Conservation (phyloP, 1,284 basidiomycete genomes). For the Cryptococcus sp. region DNA sequence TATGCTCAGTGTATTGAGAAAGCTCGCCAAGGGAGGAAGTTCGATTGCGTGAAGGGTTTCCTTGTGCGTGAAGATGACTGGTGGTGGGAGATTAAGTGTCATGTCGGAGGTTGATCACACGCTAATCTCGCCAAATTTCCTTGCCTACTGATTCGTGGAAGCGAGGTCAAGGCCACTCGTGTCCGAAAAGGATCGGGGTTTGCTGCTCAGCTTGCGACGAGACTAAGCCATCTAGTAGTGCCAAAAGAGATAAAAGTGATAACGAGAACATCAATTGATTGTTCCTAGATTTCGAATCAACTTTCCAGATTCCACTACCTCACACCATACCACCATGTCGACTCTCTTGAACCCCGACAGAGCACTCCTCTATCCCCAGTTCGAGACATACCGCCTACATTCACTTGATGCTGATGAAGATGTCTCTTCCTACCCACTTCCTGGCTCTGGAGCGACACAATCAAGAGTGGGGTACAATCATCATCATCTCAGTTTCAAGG, state of each 20-base stretch:
- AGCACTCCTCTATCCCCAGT: conserved; percentile 32
- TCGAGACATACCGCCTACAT: conserved; percentile 43
- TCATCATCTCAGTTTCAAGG: conserved; percentile 47
- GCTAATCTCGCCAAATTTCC: too few species aligned
- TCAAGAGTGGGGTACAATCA: conserved; percentile 27
- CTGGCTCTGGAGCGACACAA: conserved; percentile 36
- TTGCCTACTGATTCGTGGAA: too few species aligned
- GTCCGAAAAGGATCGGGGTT: too few species aligned
- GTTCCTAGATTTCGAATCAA: too few species aligned
- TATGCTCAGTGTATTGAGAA: conserved; percentile 18
- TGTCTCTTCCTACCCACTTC: conserved; percentile 21
- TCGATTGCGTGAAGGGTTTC: conserved; percentile 31
- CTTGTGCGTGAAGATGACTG: conserved; percentile 17
- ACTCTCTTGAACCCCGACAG: conserved; percentile 30
- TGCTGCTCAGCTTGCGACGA: too few species aligned
- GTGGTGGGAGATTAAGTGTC: conserved; percentile 14
- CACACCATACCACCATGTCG: conserved; percentile 13
- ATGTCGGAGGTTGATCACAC: too few species aligned
- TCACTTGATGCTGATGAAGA: conserved; percentile 31
- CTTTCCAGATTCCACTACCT: too few species aligned
- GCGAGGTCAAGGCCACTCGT: too few species aligned
- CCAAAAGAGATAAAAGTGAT: too few species aligned
- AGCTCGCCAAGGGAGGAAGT: conserved; percentile 33
- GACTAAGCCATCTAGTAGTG: too few species aligned
- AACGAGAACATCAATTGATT: too few species aligned